These are phyloP conservation scores for Neostapfia colusana DNA, from an alignment of 176 grass and related monocot species.

Conservation along the genomic window DNA sequence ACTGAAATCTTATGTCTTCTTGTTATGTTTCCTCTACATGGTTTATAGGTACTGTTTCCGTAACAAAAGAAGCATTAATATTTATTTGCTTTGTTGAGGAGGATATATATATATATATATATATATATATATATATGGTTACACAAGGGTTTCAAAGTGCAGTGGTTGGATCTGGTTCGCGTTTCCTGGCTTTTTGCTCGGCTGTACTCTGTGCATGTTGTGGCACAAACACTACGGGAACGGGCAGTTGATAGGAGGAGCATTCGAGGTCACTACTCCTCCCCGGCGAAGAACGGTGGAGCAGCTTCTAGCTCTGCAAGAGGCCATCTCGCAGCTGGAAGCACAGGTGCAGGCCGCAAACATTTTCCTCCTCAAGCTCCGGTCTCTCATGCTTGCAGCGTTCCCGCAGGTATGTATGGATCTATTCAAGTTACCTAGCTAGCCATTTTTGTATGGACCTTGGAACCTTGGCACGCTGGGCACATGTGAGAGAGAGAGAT, in stretches of 20 bases:
- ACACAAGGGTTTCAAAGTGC: not conserved
- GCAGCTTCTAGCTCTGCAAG: constrained; percentile 72
- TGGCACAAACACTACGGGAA: constrained; percentile 62
- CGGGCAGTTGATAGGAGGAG: constrained; percentile 52
- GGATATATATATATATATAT: no score
- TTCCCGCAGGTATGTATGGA: constrained; percentile 64
- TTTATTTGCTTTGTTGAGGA: not conserved
- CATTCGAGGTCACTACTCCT: constrained; percentile 64
- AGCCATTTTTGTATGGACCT: not conserved
- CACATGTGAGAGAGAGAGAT: not conserved
- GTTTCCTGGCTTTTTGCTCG: constrained; percentile 61
- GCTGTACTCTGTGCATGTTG: constrained; percentile 63
- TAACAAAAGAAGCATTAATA: not conserved
- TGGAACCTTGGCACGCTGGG: not conserved
- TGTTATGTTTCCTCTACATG: constrained; percentile 68
- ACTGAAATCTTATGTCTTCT: constrained; percentile 76
- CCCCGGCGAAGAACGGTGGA: constrained; percentile 62
- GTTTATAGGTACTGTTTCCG: constrained; percentile 56
- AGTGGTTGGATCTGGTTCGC: constrained; percentile 76
- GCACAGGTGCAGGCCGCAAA: constrained; percentile 65
- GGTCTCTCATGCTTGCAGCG: constrained; percentile 75
- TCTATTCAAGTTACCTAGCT: no score
- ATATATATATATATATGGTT: no score
- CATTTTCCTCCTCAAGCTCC: constrained; percentile 91
- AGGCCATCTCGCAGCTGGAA: constrained; percentile 76